Evolutionary conservation across 2,329 filamentous ascomycete genomes (phyloP).

Genomic region (Fusarium guadeloupense): DNA sequence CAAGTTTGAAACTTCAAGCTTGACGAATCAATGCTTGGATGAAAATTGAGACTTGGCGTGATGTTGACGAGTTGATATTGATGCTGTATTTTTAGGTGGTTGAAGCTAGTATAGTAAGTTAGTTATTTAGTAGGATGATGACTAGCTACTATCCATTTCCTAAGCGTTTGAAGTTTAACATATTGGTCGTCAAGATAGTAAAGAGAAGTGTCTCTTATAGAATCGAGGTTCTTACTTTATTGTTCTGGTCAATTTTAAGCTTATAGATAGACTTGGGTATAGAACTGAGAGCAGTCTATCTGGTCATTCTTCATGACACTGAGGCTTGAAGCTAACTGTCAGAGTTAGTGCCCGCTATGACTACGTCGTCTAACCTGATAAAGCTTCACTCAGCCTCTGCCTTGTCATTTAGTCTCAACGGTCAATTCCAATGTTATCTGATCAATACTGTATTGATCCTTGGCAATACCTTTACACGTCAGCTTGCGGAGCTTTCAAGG

Average conservation of each 20-base stretch:
- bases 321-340: not conserved
- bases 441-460: not conserved
- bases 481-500: slow-evolving; percentile 21
- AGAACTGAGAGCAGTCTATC: too few relatives aligned
- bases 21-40: slow-evolving; percentile 28
- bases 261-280: too few relatives aligned
- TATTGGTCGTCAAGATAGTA: too few relatives aligned
- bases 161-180: too few relatives aligned
- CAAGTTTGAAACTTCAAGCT: slow-evolving; percentile 25
- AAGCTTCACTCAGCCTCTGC: not conserved
- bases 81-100: not conserved
- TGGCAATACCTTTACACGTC: slow-evolving; percentile 27
- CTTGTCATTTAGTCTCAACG: not conserved
- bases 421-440: not conserved
- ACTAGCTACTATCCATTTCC: too few relatives aligned
- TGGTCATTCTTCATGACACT: too few relatives aligned
- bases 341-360: not conserved
- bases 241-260: too few relatives aligned
- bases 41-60: slow-evolving; percentile 14
- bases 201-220: too few relatives aligned
- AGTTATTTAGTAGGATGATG: too few relatives aligned
- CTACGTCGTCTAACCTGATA: not conserved
- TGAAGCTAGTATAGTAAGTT: too few relatives aligned
- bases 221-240: too few relatives aligned
- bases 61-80: slow-evolving; percentile 3